Percentiles rank a stretch among this genome's conserved stretches.
phyloP scores from a whole-genome alignment of 2,329 filamentous ascomycete species.

The Epichloe scottii region DNA sequence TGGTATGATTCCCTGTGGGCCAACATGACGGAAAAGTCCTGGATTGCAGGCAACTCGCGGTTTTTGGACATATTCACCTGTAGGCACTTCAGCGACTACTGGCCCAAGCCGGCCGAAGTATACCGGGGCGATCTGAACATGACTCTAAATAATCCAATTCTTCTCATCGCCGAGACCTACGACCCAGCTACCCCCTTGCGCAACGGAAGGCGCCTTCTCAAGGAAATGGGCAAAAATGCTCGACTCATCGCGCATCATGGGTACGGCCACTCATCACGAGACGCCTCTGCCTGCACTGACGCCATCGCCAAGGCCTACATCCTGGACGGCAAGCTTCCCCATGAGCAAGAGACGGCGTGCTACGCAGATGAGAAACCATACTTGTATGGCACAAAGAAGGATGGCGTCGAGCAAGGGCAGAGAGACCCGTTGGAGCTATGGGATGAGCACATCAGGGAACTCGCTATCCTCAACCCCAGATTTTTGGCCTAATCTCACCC shows the following conservation, averaged over 20 bases:
- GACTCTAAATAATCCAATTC: slow-evolving; percentile 29
- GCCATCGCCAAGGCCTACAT: slow-evolving; percentile 27
- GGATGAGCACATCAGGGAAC: slow-evolving; percentile 10
- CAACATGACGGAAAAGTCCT: slow-evolving; percentile 32
- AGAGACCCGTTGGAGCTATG: slow-evolving; percentile 8
- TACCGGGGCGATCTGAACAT: slow-evolving; percentile 33
- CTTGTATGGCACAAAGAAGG: slow-evolving; percentile 21
- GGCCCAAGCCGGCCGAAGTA: slow-evolving; percentile 33
- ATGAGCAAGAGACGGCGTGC: slow-evolving; percentile 30
- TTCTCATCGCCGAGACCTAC: slow-evolving; percentile 36
- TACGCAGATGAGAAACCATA: slow-evolving; percentile 37
- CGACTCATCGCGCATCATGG: slow-evolving; percentile 35
- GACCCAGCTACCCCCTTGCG: slow-evolving; percentile 37
- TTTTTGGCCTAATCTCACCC: background rate
- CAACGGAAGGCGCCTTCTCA: slow-evolving; percentile 30
- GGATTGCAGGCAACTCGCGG: slow-evolving; percentile 34
- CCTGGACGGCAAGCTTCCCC: slow-evolving; percentile 26
- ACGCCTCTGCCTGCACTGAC: slow-evolving; percentile 33
- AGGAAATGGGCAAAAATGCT: slow-evolving; percentile 36
- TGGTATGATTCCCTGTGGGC: slow-evolving; percentile 35
- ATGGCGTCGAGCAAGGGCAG: background rate
- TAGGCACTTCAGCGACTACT: slow-evolving; percentile 31
- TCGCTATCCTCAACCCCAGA: slow-evolving; percentile 8
- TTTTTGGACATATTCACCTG: slow-evolving; percentile 34
- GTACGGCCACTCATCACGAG: slow-evolving; percentile 35